Evolutionary conservation across 1,284 basidiomycete genomes (phyloP).

Genomic region (Athelia psychrophila): DNA sequence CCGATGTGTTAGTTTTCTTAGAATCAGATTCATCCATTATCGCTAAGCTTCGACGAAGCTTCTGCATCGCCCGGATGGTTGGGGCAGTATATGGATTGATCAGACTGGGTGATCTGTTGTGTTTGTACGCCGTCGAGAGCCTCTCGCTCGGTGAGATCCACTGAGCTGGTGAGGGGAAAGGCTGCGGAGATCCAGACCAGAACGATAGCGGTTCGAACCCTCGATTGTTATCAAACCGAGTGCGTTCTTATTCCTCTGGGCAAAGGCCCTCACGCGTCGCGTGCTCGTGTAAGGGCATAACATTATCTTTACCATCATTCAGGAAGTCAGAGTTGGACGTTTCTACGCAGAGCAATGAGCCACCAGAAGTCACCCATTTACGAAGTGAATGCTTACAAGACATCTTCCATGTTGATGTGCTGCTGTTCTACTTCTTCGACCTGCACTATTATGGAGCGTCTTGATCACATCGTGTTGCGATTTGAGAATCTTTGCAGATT

Average conservation of each 20-base stretch:
- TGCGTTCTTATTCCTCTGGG: too few species aligned
- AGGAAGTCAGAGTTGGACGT: constrained; percentile 28
- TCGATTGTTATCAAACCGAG: too few species aligned
- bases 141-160: constrained; percentile 63
- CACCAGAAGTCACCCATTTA: too few species aligned
- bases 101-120: constrained; percentile 17
- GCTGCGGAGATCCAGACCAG: too few species aligned
- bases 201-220: too few species aligned
- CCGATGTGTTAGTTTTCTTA: constrained; percentile 35
- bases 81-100: constrained; percentile 53
- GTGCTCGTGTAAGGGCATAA: too few species aligned
- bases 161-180: too few species aligned
- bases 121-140: constrained; percentile 34
- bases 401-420: constrained; percentile 24
- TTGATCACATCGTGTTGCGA: constrained; percentile 17
- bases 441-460: constrained; percentile 14
- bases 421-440: constrained; percentile 21
- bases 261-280: too few species aligned
- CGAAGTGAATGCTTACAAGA: constrained; percentile 23
- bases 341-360: constrained; percentile 28
- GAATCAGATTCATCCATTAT: constrained; percentile 56
- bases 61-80: constrained; percentile 61
- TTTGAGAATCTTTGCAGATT: constrained; percentile 18
- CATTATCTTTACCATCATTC: too few species aligned
- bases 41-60: constrained; percentile 55